Base-by-base conservation (phyloP, 2,329 filamentous ascomycete species). In the Diplodia mutila region DNA sequence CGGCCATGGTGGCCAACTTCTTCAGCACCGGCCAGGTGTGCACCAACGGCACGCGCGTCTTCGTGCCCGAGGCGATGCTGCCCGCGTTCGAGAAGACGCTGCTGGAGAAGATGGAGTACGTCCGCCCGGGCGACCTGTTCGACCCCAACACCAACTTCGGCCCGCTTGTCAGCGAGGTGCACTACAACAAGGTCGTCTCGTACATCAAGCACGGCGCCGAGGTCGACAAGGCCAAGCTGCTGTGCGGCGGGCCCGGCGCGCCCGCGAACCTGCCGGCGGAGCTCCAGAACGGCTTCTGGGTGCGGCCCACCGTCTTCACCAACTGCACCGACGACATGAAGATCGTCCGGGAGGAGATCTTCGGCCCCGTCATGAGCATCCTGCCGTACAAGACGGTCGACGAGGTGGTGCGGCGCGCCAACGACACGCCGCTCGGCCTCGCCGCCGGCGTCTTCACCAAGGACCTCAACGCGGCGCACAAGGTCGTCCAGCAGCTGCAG, bases 1-100 rank as follows among this genome's bases (percentile, higher is more conserved):
- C 92, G 34, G 93, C 92, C 70, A 94, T 97, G 90, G 92, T 96
- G 84, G 93, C 93, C 73, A 97, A 97, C 79, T 97, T 97, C 82
- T 97, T 91, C 84, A 93, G 90, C 71, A 91, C 91, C 0, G 93
- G 93, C 34, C 93, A 97, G 79, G 93, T 97, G 61, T 97, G 93
- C 85, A 97, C 93, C 61, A 97, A 97, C 77, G 93, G 93, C 61
- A 97, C 93, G 1, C 86, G 93, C 12, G 93, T 97, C 39, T 97
- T 97, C 76, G 85, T 97, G 2, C 92, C 91, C 0, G 80, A 84
- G 39, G 76, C 80, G 46, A 84, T 93, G 77, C 89, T 93, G 75
- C 67, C 80, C 16, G 83, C 82, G 0, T 94, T 97, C 71, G 92
- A 96, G 77, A 82, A 85, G 72, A 81, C 82, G 0, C 81, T 97